Evolutionary conservation across 139 green algal species (phyloP), one percentile per base, ranked within the genome.

Genomic region (Tetraselmis striata): DNA sequence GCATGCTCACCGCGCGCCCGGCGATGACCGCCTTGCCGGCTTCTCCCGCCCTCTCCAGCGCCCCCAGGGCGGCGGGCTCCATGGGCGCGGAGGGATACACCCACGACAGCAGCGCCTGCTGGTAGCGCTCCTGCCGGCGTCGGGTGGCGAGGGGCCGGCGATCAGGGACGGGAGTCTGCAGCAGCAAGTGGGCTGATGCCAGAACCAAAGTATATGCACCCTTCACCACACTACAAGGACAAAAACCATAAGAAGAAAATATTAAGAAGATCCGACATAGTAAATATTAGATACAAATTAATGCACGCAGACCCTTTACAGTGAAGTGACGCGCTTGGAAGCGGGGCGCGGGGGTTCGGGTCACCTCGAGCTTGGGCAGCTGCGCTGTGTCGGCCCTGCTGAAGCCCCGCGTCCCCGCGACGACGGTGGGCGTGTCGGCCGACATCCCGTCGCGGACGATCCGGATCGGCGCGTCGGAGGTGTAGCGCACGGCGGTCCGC

Each of bases 91-190:
- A 82, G 0, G 90, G 90, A 81, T 91, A 87, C 76, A 84, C 84
- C 84, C 86, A 94, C 26, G 77, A 87, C 78, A 90, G 76, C 59
- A 90, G 79, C 24, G 88, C 83, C 0, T 77, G 75, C 59, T 88
- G 80, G 29, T 85, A 89, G 28, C 78, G 82, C 78, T 89, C 84
- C 77, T 83, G 79, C 32, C n/a, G n/a, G n/a, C n/a, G n/a, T n/a
- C n/a, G n/a, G n/a, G n/a, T n/a, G n/a, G n/a, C n/a, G n/a, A n/a
- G n/a, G n/a, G n/a, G n/a, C n/a, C n/a, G n/a, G n/a, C n/a, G n/a
- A n/a, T n/a, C n/a, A n/a, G n/a, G n/a, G n/a, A n/a, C n/a, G n/a
- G n/a, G n/a, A n/a, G n/a, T n/a, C n/a, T n/a, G n/a, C n/a, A n/a
- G n/a, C n/a, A n/a, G n/a, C n/a, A n/a, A n/a, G n/a, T n/a, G n/a